These are phyloP conservation scores for Guillardia theta DNA, from an alignment of 78 protist species.

Conservation along the genomic window DNA sequence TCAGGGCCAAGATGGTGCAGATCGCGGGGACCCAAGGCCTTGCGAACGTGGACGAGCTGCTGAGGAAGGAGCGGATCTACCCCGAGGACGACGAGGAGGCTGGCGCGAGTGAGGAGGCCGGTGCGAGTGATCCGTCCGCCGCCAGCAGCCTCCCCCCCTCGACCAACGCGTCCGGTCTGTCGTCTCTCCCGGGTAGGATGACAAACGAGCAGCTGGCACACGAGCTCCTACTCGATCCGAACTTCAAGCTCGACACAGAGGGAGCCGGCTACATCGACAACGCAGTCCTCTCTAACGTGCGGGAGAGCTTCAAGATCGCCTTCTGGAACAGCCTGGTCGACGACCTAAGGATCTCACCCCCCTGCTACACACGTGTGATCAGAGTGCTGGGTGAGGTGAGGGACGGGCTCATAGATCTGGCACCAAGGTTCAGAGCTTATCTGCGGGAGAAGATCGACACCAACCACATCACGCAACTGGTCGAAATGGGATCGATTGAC, in stretches of 20 bases:
- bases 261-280: neutral
- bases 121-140: no score
- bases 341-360: neutral
- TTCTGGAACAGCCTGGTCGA: neutral
- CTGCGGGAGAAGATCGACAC: no score
- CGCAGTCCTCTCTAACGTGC: neutral
- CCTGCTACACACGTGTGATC: neutral
- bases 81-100: neutral
- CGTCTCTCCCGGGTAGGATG: neutral
- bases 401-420: neutral
- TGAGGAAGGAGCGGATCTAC: neutral
- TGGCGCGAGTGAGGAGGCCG: no score
- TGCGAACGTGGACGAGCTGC: neutral
- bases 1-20: neutral
- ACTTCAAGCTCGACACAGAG: neutral
- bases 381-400: neutral
- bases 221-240: neutral
- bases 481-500: neutral
- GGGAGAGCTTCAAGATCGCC: neutral
- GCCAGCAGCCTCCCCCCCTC: neutral
- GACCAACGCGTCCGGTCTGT: no score
- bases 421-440: no score
- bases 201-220: constrained; percentile 26
- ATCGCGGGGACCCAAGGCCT: neutral
- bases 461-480: neutral